Evolutionary conservation across 176 grass and related monocot species (phyloP).

Genomic region (Carex cristatella): DNA sequence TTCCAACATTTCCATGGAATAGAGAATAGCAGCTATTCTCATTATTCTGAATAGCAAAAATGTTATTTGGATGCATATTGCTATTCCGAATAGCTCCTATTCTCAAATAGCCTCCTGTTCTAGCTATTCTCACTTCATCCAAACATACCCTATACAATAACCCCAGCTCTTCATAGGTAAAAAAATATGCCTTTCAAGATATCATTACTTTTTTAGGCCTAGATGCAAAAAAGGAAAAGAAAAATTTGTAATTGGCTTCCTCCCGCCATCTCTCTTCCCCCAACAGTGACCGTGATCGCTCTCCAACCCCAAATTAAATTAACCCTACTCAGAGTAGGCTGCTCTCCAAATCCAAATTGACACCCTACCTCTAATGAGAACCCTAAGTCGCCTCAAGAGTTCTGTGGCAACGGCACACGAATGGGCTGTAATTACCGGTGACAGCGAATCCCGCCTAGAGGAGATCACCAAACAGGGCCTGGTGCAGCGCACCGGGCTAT

Average conservation of each 20-base stretch:
- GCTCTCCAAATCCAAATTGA: background rate
- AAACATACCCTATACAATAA: no score
- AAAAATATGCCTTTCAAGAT: background rate
- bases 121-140: no score
- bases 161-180: no score
- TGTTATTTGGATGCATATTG: no score
- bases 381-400: background rate
- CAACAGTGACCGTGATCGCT: background rate
- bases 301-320: background rate
- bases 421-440: conserved; percentile 29
- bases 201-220: background rate
- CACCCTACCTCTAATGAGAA: background rate
- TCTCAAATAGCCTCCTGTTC: no score
- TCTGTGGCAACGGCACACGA: background rate
- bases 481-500: conserved; percentile 44
- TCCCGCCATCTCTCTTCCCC: conserved; percentile 18
- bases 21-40: no score
- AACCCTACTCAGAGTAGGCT: background rate
- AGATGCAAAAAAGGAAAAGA: background rate
- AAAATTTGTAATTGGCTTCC: background rate
- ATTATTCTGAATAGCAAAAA: no score
- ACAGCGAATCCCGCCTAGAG: conserved; percentile 15
- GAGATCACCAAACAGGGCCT: conserved; percentile 36
- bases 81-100: no score
- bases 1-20: no score